A percentile compares a stretch with the other conserved stretches of the same genome.
phyloP scores from a whole-genome alignment of 2,329 filamentous ascomycete species.

The Penicillium sp. region DNA sequence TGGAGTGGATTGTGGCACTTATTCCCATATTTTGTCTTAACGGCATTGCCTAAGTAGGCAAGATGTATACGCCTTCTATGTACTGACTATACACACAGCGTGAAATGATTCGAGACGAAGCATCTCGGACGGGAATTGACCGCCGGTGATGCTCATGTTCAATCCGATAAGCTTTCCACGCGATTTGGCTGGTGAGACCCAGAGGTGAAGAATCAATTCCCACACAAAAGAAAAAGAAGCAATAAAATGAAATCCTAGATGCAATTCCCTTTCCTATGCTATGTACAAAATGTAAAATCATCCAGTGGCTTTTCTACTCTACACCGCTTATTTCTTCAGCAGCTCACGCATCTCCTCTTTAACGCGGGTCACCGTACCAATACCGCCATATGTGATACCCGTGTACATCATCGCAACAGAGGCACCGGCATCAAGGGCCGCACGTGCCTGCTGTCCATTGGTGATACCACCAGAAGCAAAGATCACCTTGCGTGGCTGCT shows the following conservation, averaged over 20 bases:
- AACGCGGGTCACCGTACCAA: conserved; percentile 59
- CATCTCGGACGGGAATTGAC: conserved; percentile 6
- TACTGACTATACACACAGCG: not conserved
- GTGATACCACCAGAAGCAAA: conserved; percentile 94
- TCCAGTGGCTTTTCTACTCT: conserved; percentile 4
- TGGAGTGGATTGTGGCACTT: not conserved
- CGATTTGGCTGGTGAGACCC: no score
- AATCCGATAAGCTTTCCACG: no score
- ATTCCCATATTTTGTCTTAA: not conserved
- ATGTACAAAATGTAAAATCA: conserved; percentile 19
- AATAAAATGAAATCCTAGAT: not conserved
- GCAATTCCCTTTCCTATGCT: conserved; percentile 14
- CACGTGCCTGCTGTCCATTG: conserved; percentile 77
- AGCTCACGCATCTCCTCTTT: conserved; percentile 49
- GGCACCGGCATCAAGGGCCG: conserved; percentile 83
- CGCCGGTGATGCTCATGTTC: no score
- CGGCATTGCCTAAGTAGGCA: conserved; percentile 12
- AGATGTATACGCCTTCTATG: not conserved
- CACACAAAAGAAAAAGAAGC: not conserved
- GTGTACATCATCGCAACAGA: conserved; percentile 93
- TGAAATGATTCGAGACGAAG: not conserved
- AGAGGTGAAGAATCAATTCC: not conserved
- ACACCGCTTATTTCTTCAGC: conserved; percentile 29
- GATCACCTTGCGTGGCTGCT: conserved; percentile 66
- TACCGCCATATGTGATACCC: conserved; percentile 63